These are phyloP conservation scores for Citrus unshiu DNA, from an alignment of 345 rosid genomes.

Conservation along the genomic window DNA sequence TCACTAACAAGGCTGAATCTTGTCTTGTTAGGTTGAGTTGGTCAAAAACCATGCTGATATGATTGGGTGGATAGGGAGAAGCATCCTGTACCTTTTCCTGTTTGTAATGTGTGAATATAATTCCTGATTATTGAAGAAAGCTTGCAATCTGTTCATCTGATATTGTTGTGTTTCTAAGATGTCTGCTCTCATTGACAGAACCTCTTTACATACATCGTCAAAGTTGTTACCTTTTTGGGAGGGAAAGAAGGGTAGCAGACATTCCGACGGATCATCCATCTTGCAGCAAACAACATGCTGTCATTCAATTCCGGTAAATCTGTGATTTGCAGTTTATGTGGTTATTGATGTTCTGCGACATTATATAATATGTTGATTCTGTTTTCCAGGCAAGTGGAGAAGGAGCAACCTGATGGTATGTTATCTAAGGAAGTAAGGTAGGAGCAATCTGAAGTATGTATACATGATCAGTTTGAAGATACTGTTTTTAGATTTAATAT, in stretches of 20 bases:
- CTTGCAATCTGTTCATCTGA: background rate
- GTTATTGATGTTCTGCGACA: background rate
- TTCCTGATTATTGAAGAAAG: background rate
- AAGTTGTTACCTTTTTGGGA: conserved; percentile 91
- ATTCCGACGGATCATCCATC: conserved; percentile 98
- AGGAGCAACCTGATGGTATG: conserved; percentile 75
- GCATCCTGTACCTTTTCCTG: background rate
- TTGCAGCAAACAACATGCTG: conserved; percentile 99
- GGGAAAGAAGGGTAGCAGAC: conserved; percentile 94
- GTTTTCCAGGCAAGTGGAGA: conserved; percentile 65
- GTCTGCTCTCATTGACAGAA: conserved; percentile 42
- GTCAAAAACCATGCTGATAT: background rate
- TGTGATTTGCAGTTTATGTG: conserved; percentile 10
- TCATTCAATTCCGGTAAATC: conserved; percentile 76
- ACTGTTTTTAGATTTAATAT: background rate
- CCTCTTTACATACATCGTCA: conserved; percentile 96
- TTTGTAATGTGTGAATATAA: background rate
- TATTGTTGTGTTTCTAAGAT: conserved; percentile 10
- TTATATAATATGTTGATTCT: conserved; percentile 18
- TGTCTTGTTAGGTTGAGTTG: background rate
- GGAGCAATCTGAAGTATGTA: conserved; percentile 9
- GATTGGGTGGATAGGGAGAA: background rate
- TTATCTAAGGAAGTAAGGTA: conserved; percentile 64
- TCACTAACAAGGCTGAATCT: background rate
- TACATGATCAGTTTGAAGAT: background rate